Evolutionary conservation across 352 stramenopile genomes (phyloP), one percentile per base, ranked within the genome.

Genomic region (Phytophthora sp.): DNA sequence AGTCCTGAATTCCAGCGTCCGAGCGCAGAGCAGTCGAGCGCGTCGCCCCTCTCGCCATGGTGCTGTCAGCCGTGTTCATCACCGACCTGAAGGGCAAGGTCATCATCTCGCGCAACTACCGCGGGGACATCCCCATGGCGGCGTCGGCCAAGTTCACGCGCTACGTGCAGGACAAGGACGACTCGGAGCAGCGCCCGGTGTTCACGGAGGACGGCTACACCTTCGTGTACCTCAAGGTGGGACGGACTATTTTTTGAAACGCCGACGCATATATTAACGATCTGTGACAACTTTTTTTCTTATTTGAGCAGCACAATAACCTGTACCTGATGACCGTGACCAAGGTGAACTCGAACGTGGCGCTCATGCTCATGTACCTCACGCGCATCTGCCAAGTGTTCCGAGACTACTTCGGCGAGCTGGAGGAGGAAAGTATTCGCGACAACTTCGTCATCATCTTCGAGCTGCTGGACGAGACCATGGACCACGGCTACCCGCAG

Each of bases 381-480:
- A 95, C 95, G 54, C 85, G 83, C 54, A 94, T 96, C 53, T 92
- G 82, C 69, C 80, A 92, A 68, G 95, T 99, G 7, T 99, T 99
- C 79, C 96, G 99, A 70, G 97, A 99, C 57, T 99, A 99, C 85
- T 99, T 99, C 90, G 96, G 96, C 11, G 97, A 99, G 56, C 73
- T 99, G 8, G 96, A 99, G 62, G 98, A 99, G 74, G 98, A 99
- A 74, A 98, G 87, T 50, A 99, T 99, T 62, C 92, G 98, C 26
- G 97, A 99, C 79, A 99, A 99, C 69, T 99, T 99, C 77, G 97
- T 99, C 34, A 98, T 99, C 74, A 99, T 99, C 73, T 99, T 99
- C 69, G 98, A 99, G 83, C 83, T 99, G 8, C 82, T 99, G 37
- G 98, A 99, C 73, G 98, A 99, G 80, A 99, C 96, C 8, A 99